Percentiles rank a stretch among this genome's conserved stretches.
These are phyloP conservation scores for Mycena sanguinolenta DNA, from an alignment of 768 basidiomycete genomes.

Conservation along the genomic window DNA sequence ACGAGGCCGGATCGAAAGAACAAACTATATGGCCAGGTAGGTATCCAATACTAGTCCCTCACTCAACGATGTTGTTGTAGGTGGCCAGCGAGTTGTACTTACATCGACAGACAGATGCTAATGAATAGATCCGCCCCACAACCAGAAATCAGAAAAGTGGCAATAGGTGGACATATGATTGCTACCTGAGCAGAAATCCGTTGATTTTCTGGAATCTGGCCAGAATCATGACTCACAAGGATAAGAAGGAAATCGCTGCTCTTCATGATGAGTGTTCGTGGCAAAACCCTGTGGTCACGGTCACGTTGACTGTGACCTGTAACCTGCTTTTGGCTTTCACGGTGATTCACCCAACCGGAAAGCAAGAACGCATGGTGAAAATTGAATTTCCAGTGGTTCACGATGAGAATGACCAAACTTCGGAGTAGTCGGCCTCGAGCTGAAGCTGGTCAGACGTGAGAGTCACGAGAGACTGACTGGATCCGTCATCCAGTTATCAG, in stretches of 20 bases:
- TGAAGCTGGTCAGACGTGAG: not conserved
- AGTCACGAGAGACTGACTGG: not conserved
- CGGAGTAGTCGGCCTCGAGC: no score
- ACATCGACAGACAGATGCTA: conserved; percentile 69
- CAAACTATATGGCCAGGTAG: conserved; percentile 64
- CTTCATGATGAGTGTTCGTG: conserved; percentile 36
- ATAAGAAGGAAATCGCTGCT: conserved; percentile 68
- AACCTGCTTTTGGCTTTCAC: no score
- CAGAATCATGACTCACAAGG: conserved; percentile 52
- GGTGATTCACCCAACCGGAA: no score
- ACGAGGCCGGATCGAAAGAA: not conserved
- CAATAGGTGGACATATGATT: conserved; percentile 69
- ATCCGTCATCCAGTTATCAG: not conserved
- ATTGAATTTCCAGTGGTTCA: no score
- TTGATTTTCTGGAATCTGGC: not conserved
- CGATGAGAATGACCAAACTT: no score
- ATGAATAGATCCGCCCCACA: conserved; percentile 74
- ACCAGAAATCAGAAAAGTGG: conserved; percentile 67
- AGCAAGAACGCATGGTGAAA: no score
- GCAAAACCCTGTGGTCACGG: not conserved
- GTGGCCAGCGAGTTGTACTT: conserved; percentile 34
- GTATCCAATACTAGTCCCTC: conserved; percentile 61
- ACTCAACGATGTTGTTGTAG: not conserved
- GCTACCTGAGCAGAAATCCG: conserved; percentile 54
- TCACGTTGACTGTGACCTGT: not conserved